Evolutionary conservation across 1,284 basidiomycete genomes (phyloP).

Genomic region (Puccinia triticina): DNA sequence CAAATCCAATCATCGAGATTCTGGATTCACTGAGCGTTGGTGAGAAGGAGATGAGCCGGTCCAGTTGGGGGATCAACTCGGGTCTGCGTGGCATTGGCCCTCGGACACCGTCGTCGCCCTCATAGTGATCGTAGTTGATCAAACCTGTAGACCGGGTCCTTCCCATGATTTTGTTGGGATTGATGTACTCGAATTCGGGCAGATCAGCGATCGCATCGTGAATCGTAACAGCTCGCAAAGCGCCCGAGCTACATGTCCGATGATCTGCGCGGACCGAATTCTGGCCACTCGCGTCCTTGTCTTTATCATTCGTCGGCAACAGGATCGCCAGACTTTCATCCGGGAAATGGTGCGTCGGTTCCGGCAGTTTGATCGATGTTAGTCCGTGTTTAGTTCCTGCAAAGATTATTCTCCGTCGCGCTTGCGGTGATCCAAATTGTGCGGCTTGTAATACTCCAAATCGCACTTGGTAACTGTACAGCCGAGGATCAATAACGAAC

Average conservation of each 20-base stretch:
- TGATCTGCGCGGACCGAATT: slow-evolving; percentile 12
- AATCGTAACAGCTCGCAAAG: slow-evolving; percentile 11
- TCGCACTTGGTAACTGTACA: slow-evolving; percentile 34
- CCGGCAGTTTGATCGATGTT: not conserved
- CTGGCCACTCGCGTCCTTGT: not conserved
- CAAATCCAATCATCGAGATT: slow-evolving; percentile 29
- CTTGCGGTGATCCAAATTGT: slow-evolving; percentile 39
- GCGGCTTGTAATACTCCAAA: slow-evolving; percentile 45
- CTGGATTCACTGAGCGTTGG: not conserved
- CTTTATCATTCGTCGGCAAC: slow-evolving; percentile 21
- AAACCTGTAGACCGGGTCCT: not conserved
- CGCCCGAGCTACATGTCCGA: slow-evolving; percentile 10
- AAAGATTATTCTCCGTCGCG: slow-evolving; percentile 39
- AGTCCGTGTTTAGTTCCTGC: not conserved
- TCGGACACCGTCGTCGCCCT: not conserved
- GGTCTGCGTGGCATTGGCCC: not conserved
- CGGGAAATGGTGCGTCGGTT: slow-evolving; percentile 37
- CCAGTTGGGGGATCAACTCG: slow-evolving; percentile 5
- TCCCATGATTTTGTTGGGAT: slow-evolving; percentile 14
- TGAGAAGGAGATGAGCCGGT: not conserved
- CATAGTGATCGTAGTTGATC: not conserved
- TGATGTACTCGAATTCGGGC: slow-evolving; percentile 38
- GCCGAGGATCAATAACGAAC: not conserved
- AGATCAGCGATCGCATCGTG: slow-evolving; percentile 38
- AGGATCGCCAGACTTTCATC: slow-evolving; percentile 18